These are phyloP conservation scores for Elongisporangium senticosum DNA, from an alignment of 352 stramenopile genomes.

Conservation along the genomic window DNA sequence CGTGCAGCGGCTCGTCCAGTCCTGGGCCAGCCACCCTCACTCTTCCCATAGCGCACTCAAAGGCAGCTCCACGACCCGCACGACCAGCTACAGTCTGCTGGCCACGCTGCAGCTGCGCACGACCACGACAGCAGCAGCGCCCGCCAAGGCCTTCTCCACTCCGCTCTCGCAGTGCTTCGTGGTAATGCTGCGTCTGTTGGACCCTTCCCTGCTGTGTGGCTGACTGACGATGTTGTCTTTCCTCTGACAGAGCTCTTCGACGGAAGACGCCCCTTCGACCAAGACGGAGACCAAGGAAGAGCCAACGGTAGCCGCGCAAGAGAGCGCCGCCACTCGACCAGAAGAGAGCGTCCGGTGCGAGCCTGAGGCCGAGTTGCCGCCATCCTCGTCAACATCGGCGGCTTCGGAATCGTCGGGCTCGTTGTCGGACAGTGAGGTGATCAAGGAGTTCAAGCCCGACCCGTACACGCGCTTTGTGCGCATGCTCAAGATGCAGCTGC, in stretches of 20 bases:
- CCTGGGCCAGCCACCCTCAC: not conserved
- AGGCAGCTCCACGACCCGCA: not conserved
- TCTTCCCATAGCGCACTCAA: not conserved
- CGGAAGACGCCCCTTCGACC: not conserved
- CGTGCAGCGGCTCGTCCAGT: not conserved
- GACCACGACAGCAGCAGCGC: not conserved
- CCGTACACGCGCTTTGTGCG: constrained; percentile 44
- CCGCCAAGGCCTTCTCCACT: not conserved
- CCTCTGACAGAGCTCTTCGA: not conserved
- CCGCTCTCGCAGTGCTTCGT: not conserved
- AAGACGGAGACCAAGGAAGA: not conserved
- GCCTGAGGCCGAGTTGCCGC: not conserved
- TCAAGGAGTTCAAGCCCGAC: not conserved
- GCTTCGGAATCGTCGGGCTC: not conserved
- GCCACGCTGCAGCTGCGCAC: not conserved
- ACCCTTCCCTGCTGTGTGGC: not conserved
- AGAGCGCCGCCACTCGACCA: too few species aligned
- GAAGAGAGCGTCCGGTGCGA: not conserved
- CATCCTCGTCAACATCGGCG: not conserved
- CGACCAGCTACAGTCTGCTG: not conserved
- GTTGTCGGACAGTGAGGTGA: not conserved
- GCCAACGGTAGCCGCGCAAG: not conserved
- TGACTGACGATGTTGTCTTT: not conserved
- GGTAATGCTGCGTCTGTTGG: not conserved
- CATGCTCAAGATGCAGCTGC: constrained; percentile 69